Conservation (phyloP, 805 yeast genomes). For the Saccharomyces jurei region DNA sequence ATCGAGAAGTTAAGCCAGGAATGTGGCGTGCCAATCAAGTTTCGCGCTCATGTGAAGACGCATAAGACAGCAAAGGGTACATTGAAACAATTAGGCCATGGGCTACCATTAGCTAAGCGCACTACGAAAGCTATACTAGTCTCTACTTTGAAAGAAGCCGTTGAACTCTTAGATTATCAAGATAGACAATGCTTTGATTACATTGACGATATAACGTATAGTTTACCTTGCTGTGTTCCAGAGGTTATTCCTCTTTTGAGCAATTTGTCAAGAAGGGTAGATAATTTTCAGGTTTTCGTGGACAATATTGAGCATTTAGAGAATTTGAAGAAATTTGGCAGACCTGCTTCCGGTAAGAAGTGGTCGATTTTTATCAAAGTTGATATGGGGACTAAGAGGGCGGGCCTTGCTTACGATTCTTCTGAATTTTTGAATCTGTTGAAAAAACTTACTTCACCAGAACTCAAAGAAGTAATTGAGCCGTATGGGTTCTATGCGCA, state of each 20-base stretch:
- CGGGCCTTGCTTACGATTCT: constrained; percentile 42
- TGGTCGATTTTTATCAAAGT: constrained; percentile 66
- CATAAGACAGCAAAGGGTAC: constrained; percentile 62
- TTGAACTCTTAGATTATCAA: constrained; percentile 36
- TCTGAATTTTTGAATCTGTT: constrained; percentile 34
- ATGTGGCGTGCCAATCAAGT: constrained; percentile 24
- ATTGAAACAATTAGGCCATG: constrained; percentile 43
- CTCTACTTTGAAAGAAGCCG: constrained; percentile 62
- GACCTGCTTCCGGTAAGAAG: constrained; percentile 11
- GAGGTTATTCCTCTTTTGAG: constrained; percentile 41
- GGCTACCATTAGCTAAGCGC: constrained; percentile 23
- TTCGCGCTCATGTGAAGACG: constrained; percentile 71
- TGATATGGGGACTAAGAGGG: constrained; percentile 65
- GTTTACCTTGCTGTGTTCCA: constrained; percentile 50
- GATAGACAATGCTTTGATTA: constrained; percentile 18
- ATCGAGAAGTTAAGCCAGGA: constrained; percentile 33
- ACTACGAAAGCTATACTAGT: constrained; percentile 48
- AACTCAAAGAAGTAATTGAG: constrained; percentile 31
- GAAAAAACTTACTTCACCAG: constrained; percentile 22
- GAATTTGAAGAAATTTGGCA: constrained; percentile 35
- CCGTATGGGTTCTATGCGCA: constrained; percentile 69
- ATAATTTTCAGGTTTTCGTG: constrained; percentile 46
- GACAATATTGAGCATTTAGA: constrained; percentile 54
- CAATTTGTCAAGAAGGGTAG: constrained; percentile 35
- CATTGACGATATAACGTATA: constrained; percentile 44